Percentiles rank a stretch among this genome's conserved stretches.
Conservation (phyloP, 345 rosid genomes). For the Clausena lansium region DNA sequence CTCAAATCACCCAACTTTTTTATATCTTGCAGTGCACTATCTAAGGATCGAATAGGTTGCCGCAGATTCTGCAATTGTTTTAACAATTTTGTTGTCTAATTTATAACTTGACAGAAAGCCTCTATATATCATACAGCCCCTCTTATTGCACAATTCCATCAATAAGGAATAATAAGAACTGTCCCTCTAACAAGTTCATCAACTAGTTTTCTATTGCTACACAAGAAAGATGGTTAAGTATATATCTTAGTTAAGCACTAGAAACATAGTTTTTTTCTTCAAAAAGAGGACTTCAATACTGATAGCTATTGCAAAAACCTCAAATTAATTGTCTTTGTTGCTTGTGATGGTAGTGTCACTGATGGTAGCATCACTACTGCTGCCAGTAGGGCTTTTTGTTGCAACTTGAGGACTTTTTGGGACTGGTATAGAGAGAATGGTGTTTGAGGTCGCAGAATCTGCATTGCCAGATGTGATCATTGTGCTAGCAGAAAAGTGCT, state of each 20-base stretch:
- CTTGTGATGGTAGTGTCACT: conserved; percentile 39
- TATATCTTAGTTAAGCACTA: not conserved
- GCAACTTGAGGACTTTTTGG: conserved; percentile 23
- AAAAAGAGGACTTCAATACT: not conserved
- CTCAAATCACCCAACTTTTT: too few species aligned
- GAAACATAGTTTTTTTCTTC: not conserved
- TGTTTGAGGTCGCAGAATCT: conserved; percentile 10
- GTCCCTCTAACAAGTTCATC: not conserved
- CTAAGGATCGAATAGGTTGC: too few species aligned
- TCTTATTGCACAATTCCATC: not conserved
- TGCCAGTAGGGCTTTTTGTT: conserved; percentile 29
- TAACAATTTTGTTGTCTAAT: too few species aligned
- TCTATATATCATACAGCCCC: not conserved
- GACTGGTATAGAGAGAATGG: conserved; percentile 36
- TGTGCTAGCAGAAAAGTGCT: not conserved
- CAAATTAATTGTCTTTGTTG: conserved; percentile 18
- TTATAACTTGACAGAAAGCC: not conserved
- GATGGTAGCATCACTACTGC: conserved; percentile 60
- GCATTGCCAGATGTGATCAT: not conserved
- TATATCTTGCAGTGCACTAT: too few species aligned
- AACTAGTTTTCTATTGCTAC: not conserved
- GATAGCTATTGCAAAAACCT: not conserved
- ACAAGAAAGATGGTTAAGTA: not conserved
- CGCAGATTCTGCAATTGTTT: too few species aligned
- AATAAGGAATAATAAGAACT: not conserved